Evolutionary conservation across 305 asterid genomes (phyloP), one percentile per base, ranked within the genome.

Genomic region (Fraxinus baroniana): DNA sequence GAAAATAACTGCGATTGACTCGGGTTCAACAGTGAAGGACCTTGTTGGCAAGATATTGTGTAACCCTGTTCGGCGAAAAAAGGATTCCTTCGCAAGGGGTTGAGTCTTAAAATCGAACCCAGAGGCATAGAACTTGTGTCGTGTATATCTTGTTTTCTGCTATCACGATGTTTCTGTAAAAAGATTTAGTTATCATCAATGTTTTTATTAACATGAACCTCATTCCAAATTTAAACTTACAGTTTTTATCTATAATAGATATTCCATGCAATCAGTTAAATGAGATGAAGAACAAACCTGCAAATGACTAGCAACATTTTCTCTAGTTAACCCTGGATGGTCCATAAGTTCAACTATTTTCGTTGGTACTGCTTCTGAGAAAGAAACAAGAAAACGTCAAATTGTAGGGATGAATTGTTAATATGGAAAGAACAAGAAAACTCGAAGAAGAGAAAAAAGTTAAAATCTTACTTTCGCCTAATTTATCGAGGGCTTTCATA

Each of bases 281-380:
- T 0, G 32, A 22, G 71, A 62, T 62, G 71, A 4, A 35, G 84
- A 80, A 78, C 80, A 71, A 70, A 92, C 98, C 98, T 95, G 97
- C 81, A 92, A 88, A 88, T 93, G 97, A 82, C 97, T 93, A 75
- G 98, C 94, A 80, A 95, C 94, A 76, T 91, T 89, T 87, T 92
- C 98, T 84, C 97, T 88, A 79, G 86, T 92, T 87, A 95, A 91
- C 76, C 91, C 90, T 0, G 96, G 93, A 74, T 85, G 81, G 17
- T 88, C 89, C 98, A 95, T 93, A 74, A 85, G 83, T 82, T 93
- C 93, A 36, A 90, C 92, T 77, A 95, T 92, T 85, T 86, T 95
- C 91, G 91, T 93, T 2, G 96, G 97, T 78, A 93, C 91, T 49
- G 98, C 93, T 32, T 82, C 98, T 95, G 88, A 73, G 73, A 64